phyloP scores from a whole-genome alignment of 1,139 yeast species.

The Taphrina confusa region DNA sequence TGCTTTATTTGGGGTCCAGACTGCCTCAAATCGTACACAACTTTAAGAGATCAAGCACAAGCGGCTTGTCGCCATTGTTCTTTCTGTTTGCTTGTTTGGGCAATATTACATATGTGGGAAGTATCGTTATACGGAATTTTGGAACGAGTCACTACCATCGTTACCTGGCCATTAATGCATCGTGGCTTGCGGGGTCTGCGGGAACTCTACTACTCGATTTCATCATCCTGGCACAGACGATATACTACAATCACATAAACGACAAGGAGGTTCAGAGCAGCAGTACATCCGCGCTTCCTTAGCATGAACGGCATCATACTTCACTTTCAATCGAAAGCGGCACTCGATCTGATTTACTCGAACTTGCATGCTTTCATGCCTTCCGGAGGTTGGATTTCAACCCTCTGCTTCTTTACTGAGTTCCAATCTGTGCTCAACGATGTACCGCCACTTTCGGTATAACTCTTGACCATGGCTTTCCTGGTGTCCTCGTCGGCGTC shows the following conservation, averaged over 20 bases:
- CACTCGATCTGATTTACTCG: background rate
- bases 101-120: constrained; percentile 73
- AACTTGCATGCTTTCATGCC: constrained; percentile 15
- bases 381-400: constrained; percentile 55
- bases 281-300: no score
- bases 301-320: no score
- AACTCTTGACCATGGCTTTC: constrained; percentile 97
- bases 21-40: constrained; percentile 78
- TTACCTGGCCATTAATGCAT: constrained; percentile 61
- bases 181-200: constrained; percentile 89
- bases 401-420: constrained; percentile 70
- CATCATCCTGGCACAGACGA: constrained; percentile 69
- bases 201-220: constrained; percentile 87
- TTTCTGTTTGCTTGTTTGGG: constrained; percentile 75
- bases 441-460: constrained; percentile 91
- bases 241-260: constrained; percentile 48
- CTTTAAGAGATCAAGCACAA: constrained; percentile 64
- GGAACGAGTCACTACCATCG: constrained; percentile 18
- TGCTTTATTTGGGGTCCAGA: constrained; percentile 71
- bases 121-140: constrained; percentile 54
- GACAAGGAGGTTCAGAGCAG: background rate
- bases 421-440: constrained; percentile 91
- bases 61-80: constrained; percentile 62
- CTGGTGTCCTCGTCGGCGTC: constrained; percentile 84
- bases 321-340: no score